A percentile compares a stretch with the other conserved stretches of the same genome.
phyloP scores from a whole-genome alignment of 805 yeast species.

The Zygoascus tannicola region DNA sequence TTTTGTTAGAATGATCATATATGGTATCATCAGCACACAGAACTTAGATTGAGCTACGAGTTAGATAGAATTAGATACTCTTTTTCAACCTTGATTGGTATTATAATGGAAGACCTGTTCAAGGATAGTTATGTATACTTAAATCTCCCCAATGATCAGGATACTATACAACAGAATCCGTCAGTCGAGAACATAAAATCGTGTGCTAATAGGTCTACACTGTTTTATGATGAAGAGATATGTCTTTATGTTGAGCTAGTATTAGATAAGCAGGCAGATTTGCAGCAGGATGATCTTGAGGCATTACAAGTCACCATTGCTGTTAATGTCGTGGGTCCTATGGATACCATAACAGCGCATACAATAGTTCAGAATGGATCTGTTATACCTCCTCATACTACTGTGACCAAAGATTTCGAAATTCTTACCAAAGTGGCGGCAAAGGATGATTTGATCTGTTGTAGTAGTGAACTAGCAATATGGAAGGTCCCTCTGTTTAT shows the following conservation, averaged over 20 bases:
- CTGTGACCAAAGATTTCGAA: neutral
- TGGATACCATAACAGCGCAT: neutral
- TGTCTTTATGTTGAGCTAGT: conserved; percentile 9
- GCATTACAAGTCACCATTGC: neutral
- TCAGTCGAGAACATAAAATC: neutral
- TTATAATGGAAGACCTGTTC: neutral
- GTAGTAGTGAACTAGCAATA: conserved; percentile 4
- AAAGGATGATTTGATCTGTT: conserved; percentile 1
- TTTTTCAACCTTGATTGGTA: too few relatives aligned
- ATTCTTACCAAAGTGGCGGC: conserved; percentile 4
- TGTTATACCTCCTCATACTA: neutral
- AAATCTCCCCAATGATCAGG: neutral
- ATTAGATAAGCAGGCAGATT: neutral
- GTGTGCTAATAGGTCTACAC: neutral
- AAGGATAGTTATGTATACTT: neutral
- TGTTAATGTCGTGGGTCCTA: conserved; percentile 1
- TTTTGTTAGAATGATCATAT: too few relatives aligned
- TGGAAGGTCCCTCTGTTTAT: conserved; percentile 13
- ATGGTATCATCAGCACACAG: too few relatives aligned
- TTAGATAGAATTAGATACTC: too few relatives aligned
- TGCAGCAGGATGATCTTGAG: neutral
- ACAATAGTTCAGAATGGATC: neutral
- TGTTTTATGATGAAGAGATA: conserved; percentile 16
- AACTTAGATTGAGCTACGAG: too few relatives aligned
- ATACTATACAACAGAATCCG: too few relatives aligned